Conservation (phyloP, 495 filamentous ascomycete genomes). For the Pyrenula massariospora region DNA sequence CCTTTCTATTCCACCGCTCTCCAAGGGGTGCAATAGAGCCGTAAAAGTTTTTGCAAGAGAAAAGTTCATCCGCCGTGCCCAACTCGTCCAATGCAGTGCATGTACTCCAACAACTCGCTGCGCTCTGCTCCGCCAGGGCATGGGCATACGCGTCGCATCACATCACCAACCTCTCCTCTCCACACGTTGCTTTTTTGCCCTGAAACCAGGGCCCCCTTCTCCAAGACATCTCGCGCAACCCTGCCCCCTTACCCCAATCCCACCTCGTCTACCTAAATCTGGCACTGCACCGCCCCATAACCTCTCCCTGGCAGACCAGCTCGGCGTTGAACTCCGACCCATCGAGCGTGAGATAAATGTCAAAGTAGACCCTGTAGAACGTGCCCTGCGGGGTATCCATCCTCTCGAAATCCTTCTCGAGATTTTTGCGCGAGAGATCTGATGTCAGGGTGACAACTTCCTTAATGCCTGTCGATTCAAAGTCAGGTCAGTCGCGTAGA, state of each 20-base stretch:
- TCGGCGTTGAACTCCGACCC: conserved; percentile 97
- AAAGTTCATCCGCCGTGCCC: too few relatives aligned
- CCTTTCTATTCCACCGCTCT: too few relatives aligned
- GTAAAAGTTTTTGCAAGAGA: too few relatives aligned
- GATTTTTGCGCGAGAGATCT: conserved; percentile 92
- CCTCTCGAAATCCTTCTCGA: conserved; percentile 97
- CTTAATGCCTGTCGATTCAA: conserved; percentile 67
- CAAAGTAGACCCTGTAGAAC: conserved; percentile 81
- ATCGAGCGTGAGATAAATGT: conserved; percentile 88
- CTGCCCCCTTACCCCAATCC: neutral
- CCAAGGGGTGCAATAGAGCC: too few relatives aligned
- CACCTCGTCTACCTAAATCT: conserved; percentile 45
- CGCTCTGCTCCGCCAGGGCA: too few relatives aligned
- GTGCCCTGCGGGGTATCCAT: conserved; percentile 99
- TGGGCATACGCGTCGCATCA: too few relatives aligned
- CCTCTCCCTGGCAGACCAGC: conserved; percentile 94
- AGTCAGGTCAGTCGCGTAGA: neutral
- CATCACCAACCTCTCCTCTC: too few relatives aligned
- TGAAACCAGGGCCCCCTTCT: too few relatives aligned
- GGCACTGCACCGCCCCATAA: conserved; percentile 93
- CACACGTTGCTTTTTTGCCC: too few relatives aligned
- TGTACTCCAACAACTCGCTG: too few relatives aligned
- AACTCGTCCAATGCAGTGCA: too few relatives aligned
- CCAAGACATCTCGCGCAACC: too few relatives aligned
- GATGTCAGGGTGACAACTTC: conserved; percentile 97